Percentiles rank a stretch among this genome's conserved stretches.
These are phyloP conservation scores for Colletotrichum lindemuthianum DNA, from an alignment of 2,329 filamentous ascomycete species.

Conservation along the genomic window DNA sequence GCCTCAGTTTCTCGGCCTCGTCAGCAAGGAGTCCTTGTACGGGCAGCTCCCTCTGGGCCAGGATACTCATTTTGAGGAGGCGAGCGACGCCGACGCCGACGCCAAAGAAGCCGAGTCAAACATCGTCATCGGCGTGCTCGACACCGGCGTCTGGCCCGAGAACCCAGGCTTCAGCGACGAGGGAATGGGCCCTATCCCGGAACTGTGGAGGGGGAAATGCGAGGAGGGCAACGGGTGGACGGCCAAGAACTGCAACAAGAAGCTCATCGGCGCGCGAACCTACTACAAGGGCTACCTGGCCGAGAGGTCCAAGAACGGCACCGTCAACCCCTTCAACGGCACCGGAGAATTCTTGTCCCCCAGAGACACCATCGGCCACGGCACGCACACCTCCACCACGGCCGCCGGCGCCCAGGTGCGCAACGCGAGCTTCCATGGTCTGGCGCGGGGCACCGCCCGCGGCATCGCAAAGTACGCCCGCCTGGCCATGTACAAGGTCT, in stretches of 20 bases:
- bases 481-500: slow-evolving; percentile 27
- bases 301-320: too few relatives aligned
- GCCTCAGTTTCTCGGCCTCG: slow-evolving; percentile 28
- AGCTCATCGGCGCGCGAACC: slow-evolving; percentile 32
- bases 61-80: neutral
- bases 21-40: slow-evolving; percentile 1
- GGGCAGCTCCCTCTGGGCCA: neutral
- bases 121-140: slow-evolving; percentile 34
- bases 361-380: slow-evolving; percentile 11
- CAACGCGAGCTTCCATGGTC: slow-evolving; percentile 3
- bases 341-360: neutral
- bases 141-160: slow-evolving; percentile 35
- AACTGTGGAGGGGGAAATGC: slow-evolving; percentile 29
- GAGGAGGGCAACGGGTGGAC: slow-evolving; percentile 24
- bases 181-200: slow-evolving; percentile 25
- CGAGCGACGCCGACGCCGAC: neutral
- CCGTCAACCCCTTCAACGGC: too few relatives aligned
- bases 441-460: slow-evolving; percentile 15
- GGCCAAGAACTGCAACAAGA: slow-evolving; percentile 29
- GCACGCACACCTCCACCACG: slow-evolving; percentile 21
- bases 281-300: slow-evolving; percentile 19
- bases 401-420: slow-evolving; percentile 13
- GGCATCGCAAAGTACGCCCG: slow-evolving; percentile 18
- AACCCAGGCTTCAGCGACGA: slow-evolving; percentile 31
- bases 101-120: slow-evolving; percentile 15